phyloP scores from a whole-genome alignment of 306 rosid species.

The Cyamopsis tetragonoloba region DNA sequence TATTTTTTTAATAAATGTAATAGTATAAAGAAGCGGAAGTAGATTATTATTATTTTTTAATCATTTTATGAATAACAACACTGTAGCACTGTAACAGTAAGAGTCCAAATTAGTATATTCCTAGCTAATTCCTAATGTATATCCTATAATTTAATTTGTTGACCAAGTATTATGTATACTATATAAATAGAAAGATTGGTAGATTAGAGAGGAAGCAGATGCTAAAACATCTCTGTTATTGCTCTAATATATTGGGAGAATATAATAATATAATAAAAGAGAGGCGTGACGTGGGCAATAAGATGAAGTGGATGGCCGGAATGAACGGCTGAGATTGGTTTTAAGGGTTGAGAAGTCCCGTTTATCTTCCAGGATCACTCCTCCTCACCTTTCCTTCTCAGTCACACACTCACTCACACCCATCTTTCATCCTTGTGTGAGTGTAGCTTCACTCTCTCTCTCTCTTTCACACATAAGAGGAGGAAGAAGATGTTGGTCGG shows the following conservation, averaged over 20 bases:
- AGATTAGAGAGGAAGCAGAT: neutral
- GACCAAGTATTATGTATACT: no score
- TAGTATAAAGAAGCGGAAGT: no score
- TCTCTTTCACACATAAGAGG: neutral
- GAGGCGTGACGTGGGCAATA: conserved; percentile 30
- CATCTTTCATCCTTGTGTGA: neutral
- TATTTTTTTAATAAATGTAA: no score
- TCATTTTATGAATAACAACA: no score
- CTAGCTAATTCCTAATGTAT: no score
- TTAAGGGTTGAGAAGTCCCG: conserved; percentile 25
- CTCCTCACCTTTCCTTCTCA: conserved; percentile 35
- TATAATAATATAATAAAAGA: neutral
- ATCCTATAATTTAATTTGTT: no score
- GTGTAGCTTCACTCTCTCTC: conserved; percentile 2
- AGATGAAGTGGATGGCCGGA: conserved; percentile 28
- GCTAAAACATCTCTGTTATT: neutral
- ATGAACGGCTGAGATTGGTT: conserved; percentile 61
- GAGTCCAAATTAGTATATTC: no score
- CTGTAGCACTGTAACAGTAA: no score
- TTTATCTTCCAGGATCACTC: conserved; percentile 36
- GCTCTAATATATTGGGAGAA: no score
- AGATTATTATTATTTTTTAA: no score
- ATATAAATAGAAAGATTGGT: no score
- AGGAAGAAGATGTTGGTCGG: conserved; percentile 53
- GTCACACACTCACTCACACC: conserved; percentile 8